Evolutionary conservation across 1,284 basidiomycete genomes (phyloP), one percentile per base, ranked within the genome.

Genomic region (Cystobasidium slooffiae): DNA sequence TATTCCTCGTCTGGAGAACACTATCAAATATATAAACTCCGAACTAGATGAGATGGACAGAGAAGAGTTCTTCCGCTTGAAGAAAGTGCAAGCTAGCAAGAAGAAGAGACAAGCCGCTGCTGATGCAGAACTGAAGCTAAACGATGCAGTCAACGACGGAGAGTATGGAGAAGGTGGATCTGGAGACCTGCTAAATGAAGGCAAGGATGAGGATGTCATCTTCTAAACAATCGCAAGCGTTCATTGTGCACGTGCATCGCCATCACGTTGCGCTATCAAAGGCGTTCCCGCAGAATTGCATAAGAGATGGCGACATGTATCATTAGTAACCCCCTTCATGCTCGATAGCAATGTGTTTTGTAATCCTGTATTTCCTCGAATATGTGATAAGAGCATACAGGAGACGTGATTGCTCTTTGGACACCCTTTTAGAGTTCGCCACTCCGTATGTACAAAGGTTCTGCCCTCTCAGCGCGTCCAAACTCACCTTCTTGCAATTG

Each of bases 1-100:
- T 80, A 98, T 99, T 75, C 97, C 97, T 14, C 87, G 90, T 63
- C 85, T 99, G 59, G 96, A 98, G 75, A 98, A 99, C 83, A 99
- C 97, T 6, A 94, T 99, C 86, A 93, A 91, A 80, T 97, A 97
- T 82, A 96, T 97, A 81, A 87, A 94, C 80, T 95, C 93, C n/a
- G 78, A 80, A 83, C 84, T 97, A 74, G 94, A 97, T 80, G 94
- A 97, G 84, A 96, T 96, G 92, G 94, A 97, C 84, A 88, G 94
- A 78, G 94, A 97, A 82, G 94, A 97, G 82, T 97, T 97, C 86
- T 97, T 97, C 87, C 88, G 94, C 66, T 67, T 78, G n/a, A 77
- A 75, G 64, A 97, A 97, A 83, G 94, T 97, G 8, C 94, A 97
- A 83, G 92, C 76, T 8, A 74, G 92, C 49, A 97, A 97, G 88